A percentile compares a stretch with the other conserved stretches of the same genome.
Evolutionary conservation across 805 yeast species (phyloP).

Genomic region (Nakazawaea anatomiae): DNA sequence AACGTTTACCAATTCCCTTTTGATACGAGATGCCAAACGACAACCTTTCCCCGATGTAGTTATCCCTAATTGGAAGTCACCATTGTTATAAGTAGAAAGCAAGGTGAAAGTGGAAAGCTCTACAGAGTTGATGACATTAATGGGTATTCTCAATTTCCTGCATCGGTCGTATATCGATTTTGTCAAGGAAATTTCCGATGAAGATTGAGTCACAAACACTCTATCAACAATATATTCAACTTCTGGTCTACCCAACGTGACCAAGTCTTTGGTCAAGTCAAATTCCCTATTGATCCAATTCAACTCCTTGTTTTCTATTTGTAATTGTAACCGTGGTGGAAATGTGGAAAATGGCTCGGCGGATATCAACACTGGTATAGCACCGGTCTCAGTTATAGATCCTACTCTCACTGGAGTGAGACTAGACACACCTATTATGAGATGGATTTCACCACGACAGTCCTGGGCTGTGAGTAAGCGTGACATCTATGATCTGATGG

Average conservation of each 20-base stretch:
- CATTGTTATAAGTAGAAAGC: constrained; percentile 64
- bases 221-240: constrained; percentile 67
- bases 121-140: constrained; percentile 72
- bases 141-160: constrained; percentile 63
- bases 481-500: not conserved
- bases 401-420: constrained; percentile 43
- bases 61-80: constrained; percentile 75
- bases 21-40: constrained; percentile 72
- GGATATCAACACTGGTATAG: constrained; percentile 46
- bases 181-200: constrained; percentile 22
- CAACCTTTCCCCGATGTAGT: constrained; percentile 90
- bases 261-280: constrained; percentile 34
- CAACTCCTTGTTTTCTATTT: constrained; percentile 22
- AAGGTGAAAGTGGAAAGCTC: constrained; percentile 70
- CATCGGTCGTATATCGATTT: constrained; percentile 45
- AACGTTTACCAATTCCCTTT: constrained; percentile 59
- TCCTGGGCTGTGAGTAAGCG: constrained; percentile 25
- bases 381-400: constrained; percentile 47
- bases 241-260: constrained; percentile 51
- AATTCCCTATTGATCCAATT: constrained; percentile 28
- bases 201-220: constrained; percentile 56
- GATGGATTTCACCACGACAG: constrained; percentile 46
- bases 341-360: constrained; percentile 17
- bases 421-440: constrained; percentile 49
- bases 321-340: constrained; percentile 22